Base-by-base conservation (phyloP, 768 basidiomycete genomes). In the Pleurotus pulmonarius region DNA sequence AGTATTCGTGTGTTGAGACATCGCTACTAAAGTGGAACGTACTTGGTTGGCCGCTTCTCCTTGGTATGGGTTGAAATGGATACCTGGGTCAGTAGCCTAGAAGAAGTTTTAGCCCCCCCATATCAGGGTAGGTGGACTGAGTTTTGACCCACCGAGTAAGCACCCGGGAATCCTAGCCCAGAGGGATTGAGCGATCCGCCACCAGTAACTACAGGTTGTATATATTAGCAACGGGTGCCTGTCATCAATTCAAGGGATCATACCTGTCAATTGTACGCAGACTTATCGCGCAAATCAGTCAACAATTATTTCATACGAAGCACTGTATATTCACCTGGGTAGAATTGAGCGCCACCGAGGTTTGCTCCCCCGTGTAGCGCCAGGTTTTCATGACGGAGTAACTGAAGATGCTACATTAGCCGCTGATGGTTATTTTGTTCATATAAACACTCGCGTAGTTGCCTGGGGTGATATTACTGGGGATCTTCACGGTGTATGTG, bases 341-440 rank as follows among this genome's bases (percentile, higher is more conserved):
- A 75, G 64, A 75, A 75, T 47, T 75, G 72, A 26, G 73, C 71
- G 13, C 73, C 72, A 20, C 69, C 69, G 46, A 64, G 25, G 39
- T 63, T 69, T 15, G 60, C 57, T 15, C 65, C 73, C 12, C 60
- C 71, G 55, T 75, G 73, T 47, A 75, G 56, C 12, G 73, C 72
- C n/a, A 75, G 65, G 46, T 73, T 72, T 60, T 75, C 72, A 53
- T 75, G 73, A 6, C 72, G 70, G 34, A 75, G 65, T 38, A 75
- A 62, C 70, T 74, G 49, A 13, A 6, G 52, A 46, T 22, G 11
- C 3, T 1, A 34, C 11, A 8, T 9, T 38, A 8, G 15, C 5
- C 3, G 34, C 39, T n/a, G 16, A 15, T 55, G 25, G 53, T 37
- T 8, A 43, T 16, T 5, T 7, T 1, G 16, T 12, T 0, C 24